Conservation (phyloP, 75 land plant genomes). For the Pinus albicaulis region DNA sequence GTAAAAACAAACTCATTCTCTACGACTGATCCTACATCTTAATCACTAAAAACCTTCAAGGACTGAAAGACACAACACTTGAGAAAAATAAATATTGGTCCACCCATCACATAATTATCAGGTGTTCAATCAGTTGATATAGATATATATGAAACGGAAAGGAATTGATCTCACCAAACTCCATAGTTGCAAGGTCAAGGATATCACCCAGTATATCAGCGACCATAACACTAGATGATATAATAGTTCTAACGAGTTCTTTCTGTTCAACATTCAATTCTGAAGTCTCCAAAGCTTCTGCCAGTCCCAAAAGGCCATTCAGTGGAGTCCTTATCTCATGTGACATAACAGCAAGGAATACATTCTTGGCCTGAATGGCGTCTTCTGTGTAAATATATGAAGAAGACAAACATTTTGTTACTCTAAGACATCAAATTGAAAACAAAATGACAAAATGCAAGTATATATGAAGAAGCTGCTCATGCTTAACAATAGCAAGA, state of each 20-base stretch:
- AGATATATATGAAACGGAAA: neutral
- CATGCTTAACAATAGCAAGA: too few species aligned
- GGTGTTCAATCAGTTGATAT: neutral
- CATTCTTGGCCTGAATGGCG: constrained; percentile 31
- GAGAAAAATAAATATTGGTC: neutral
- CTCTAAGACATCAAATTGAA: too few species aligned
- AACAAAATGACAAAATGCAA: too few species aligned
- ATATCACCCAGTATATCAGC: constrained; percentile 25
- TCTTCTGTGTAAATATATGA: constrained; percentile 18
- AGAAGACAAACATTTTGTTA: neutral
- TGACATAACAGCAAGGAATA: constrained; percentile 33
- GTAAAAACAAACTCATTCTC: too few species aligned
- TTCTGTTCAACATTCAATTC: constrained; percentile 20
- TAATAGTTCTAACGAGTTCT: constrained; percentile 28
- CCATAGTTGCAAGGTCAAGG: constrained; percentile 20
- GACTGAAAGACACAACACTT: too few species aligned
- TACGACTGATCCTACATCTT: too few species aligned
- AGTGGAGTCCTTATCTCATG: constrained; percentile 40
- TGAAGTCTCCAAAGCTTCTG: constrained; percentile 23
- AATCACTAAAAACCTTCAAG: too few species aligned
- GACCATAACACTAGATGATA: constrained; percentile 23
- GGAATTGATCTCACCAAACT: neutral
- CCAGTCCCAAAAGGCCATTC: constrained; percentile 38
- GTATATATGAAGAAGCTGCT: too few species aligned
- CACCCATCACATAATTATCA: neutral